phyloP scores from a whole-genome alignment of 1,284 basidiomycete species.

The Ceratobasidium theobromae region DNA sequence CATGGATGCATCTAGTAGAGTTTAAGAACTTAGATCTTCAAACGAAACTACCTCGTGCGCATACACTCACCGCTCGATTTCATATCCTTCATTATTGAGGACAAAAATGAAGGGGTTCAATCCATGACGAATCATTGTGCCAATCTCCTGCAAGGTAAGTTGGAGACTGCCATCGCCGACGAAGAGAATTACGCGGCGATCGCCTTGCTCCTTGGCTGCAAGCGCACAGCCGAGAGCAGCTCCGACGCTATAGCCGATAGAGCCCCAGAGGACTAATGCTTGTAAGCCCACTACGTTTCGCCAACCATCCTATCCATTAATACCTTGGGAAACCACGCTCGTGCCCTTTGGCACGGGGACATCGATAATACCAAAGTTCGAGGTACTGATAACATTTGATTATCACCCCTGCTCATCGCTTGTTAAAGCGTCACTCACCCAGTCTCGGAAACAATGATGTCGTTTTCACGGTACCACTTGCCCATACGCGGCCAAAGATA shows the following conservation, averaged over 20 bases:
- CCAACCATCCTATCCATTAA: constrained; percentile 27
- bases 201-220: constrained; percentile 67
- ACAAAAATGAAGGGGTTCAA: constrained; percentile 81
- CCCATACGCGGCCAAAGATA: constrained; percentile 87
- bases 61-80: constrained; percentile 82
- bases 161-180: constrained; percentile 80
- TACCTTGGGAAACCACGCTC: constrained; percentile 64
- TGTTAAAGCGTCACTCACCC: constrained; percentile 45
- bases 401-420: background rate
- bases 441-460: constrained; percentile 85
- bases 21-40: background rate
- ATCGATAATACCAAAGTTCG: constrained; percentile 75
- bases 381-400: constrained; percentile 44
- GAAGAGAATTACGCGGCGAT: constrained; percentile 78
- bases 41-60: constrained; percentile 48
- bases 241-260: constrained; percentile 86
- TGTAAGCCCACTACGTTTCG: background rate
- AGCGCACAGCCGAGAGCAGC: constrained; percentile 72
- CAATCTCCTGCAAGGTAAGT: constrained; percentile 53
- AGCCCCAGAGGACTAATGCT: constrained; percentile 69
- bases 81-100: constrained; percentile 88
- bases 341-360: constrained; percentile 69
- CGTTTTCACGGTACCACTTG: constrained; percentile 72
- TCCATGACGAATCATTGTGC: constrained; percentile 69
- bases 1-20: constrained; percentile 41